Conservation (phyloP, 2,329 filamentous ascomycete genomes). For the Gnomoniopsis sp. region DNA sequence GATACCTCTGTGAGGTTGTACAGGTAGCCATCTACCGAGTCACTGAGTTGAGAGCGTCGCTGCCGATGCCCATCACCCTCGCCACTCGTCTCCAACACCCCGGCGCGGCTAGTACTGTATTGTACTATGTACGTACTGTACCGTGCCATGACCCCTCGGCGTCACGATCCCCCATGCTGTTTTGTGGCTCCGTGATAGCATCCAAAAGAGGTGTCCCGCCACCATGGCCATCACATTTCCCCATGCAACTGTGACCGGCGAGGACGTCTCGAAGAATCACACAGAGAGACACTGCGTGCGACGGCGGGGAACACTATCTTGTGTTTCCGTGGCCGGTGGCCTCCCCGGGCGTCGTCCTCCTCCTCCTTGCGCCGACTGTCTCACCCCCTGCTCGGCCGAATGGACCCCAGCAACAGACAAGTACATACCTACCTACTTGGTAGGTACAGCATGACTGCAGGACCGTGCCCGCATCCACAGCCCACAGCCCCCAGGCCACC, state of each 20-base stretch:
- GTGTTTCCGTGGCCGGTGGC: neutral
- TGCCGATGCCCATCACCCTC: neutral
- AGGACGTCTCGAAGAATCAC: neutral
- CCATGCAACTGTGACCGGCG: neutral
- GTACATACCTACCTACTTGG: no score
- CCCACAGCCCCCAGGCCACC: neutral
- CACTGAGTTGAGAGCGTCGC: neutral
- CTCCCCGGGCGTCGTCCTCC: slow-evolving; percentile 4
- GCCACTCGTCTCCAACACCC: neutral
- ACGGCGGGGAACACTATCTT: neutral
- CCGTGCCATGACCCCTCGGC: no score
- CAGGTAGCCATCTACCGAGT: neutral
- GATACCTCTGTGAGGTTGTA: neutral
- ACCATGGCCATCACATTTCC: neutral
- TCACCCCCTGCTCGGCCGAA: slow-evolving; percentile 17
- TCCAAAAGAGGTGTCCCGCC: neutral
- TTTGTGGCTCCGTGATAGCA: no score
- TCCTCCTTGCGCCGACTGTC: slow-evolving; percentile 18
- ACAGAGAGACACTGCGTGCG: neutral
- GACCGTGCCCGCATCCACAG: slow-evolving; percentile 11
- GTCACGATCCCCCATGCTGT: no score
- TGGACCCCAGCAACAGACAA: slow-evolving; percentile 14
- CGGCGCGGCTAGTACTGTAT: no score
- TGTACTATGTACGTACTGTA: no score
- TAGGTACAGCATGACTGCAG: no score